Evolutionary conservation across 1,284 basidiomycete species (phyloP).

Genomic region (Hemileia vastatrix): DNA sequence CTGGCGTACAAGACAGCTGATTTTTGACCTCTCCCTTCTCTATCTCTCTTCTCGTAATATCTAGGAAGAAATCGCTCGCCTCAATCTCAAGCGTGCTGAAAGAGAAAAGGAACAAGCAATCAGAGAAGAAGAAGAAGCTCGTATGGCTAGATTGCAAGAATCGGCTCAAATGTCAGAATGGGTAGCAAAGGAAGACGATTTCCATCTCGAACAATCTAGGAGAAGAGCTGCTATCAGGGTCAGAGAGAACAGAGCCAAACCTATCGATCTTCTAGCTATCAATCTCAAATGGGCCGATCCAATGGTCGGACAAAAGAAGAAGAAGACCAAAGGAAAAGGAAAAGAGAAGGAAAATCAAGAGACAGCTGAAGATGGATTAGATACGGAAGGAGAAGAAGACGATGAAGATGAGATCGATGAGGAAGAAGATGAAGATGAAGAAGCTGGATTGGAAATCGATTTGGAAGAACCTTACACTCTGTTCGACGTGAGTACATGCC

Average conservation of each 20-base stretch:
- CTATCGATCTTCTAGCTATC: slow-evolving; percentile 41
- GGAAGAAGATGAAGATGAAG: slow-evolving; percentile 37
- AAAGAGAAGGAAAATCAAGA: background rate
- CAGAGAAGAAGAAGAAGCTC: slow-evolving; percentile 35
- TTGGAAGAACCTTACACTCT: slow-evolving; percentile 38
- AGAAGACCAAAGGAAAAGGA: background rate
- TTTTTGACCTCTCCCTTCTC: background rate
- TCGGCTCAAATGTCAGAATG: slow-evolving; percentile 38
- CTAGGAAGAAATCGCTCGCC: slow-evolving; percentile 37
- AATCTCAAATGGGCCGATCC: slow-evolving; percentile 40
- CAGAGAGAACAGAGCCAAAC: slow-evolving; percentile 39
- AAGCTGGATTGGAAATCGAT: slow-evolving; percentile 39
- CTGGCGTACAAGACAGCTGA: background rate
- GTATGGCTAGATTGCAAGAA: slow-evolving; percentile 35
- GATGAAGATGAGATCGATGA: background rate
- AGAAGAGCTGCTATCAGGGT: slow-evolving; percentile 38
- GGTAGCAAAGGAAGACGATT: slow-evolving; percentile 43
- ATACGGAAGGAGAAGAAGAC: too few species aligned
- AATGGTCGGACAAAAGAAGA: too few species aligned
- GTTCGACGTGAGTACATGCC: slow-evolving; percentile 24
- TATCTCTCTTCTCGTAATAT: background rate
- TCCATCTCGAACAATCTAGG: slow-evolving; percentile 40
- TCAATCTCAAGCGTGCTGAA: slow-evolving; percentile 36
- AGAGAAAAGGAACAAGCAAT: slow-evolving; percentile 34
- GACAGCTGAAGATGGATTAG: background rate